Evolutionary conservation across 805 yeast genomes (phyloP).

Genomic region (Barnettozyma vustinii): DNA sequence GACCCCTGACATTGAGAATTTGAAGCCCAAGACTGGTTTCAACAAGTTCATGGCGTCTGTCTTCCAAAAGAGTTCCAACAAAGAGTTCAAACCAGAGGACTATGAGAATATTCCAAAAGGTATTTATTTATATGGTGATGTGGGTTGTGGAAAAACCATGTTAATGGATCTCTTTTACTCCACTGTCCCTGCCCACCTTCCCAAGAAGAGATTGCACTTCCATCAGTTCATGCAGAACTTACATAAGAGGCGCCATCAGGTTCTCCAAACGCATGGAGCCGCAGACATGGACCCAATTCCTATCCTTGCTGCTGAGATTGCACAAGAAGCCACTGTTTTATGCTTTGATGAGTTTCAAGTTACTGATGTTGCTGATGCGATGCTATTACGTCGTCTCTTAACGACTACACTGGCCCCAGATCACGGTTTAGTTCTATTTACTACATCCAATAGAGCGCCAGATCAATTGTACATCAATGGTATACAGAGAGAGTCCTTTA

Average conservation of each 20-base stretch:
- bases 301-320: slow-evolving; percentile 73
- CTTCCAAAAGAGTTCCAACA: slow-evolving; percentile 19
- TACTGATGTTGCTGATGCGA: slow-evolving; percentile 97
- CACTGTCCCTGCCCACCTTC: slow-evolving; percentile 71
- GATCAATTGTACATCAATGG: slow-evolving; percentile 92
- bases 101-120: slow-evolving; percentile 61
- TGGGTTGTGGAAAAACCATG: slow-evolving; percentile 98
- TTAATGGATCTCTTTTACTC: slow-evolving; percentile 91
- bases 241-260: slow-evolving; percentile 80
- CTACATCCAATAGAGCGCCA: slow-evolving; percentile 94
- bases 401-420: slow-evolving; percentile 61
- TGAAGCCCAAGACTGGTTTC: slow-evolving; percentile 46
- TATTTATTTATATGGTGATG: slow-evolving; percentile 92
- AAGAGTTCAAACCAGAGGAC: slow-evolving; percentile 15
- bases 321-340: slow-evolving; percentile 66
- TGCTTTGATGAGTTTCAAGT: slow-evolving; percentile 98
- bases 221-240: slow-evolving; percentile 96
- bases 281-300: slow-evolving; percentile 80
- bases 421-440: slow-evolving; percentile 82
- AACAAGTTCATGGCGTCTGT: slow-evolving; percentile 27
- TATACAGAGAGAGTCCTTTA: slow-evolving; percentile 83
- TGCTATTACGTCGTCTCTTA: slow-evolving; percentile 78
- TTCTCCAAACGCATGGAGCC: slow-evolving; percentile 56
- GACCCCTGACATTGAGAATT: slow-evolving; percentile 44
- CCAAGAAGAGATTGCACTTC: slow-evolving; percentile 83